These are phyloP conservation scores for Groenewaldozyma tartarivorans DNA, from an alignment of 805 yeast species.

Conservation along the genomic window DNA sequence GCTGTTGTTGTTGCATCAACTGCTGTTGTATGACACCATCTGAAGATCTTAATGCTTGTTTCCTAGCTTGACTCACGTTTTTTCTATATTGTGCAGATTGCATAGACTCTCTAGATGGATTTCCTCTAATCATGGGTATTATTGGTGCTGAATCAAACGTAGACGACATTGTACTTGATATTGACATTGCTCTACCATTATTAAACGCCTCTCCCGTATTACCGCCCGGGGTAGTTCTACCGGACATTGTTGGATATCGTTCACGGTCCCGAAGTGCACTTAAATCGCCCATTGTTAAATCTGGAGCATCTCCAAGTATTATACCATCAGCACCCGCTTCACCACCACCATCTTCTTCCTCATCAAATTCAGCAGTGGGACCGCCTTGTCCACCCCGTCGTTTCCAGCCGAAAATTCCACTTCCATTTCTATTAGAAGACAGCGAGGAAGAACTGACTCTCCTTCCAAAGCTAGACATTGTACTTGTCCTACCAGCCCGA, in stretches of 20 bases:
- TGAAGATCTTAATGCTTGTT: conserved; percentile 14
- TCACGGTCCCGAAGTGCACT: conserved; percentile 25
- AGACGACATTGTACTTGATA: conserved; percentile 20
- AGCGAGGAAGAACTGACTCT: conserved; percentile 12
- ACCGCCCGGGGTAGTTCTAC: conserved; percentile 1
- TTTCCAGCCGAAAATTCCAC: conserved; percentile 18
- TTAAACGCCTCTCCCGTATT: too few relatives aligned
- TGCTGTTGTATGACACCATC: too few relatives aligned
- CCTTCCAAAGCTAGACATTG: conserved; percentile 10
- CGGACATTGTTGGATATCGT: conserved; percentile 24
- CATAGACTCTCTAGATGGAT: conserved; percentile 5
- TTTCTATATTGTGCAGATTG: conserved; percentile 15
- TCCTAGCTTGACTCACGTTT: conserved; percentile 15
- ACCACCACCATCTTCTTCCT: conserved; percentile 20
- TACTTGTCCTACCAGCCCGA: conserved; percentile 8
- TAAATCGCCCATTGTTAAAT: conserved; percentile 18
- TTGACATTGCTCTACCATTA: conserved; percentile 25
- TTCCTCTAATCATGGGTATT: conserved; percentile 23
- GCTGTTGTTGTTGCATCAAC: not conserved
- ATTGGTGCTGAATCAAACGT: conserved; percentile 29
- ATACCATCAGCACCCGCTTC: conserved; percentile 20
- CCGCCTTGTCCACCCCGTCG: conserved; percentile 2
- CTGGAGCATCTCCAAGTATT: conserved; percentile 13
- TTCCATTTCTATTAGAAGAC: conserved; percentile 7
- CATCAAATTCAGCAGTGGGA: conserved; percentile 16